These are phyloP conservation scores for Nannochloropsis salina DNA, from an alignment of 108 stramenopile species.

Conservation along the genomic window DNA sequence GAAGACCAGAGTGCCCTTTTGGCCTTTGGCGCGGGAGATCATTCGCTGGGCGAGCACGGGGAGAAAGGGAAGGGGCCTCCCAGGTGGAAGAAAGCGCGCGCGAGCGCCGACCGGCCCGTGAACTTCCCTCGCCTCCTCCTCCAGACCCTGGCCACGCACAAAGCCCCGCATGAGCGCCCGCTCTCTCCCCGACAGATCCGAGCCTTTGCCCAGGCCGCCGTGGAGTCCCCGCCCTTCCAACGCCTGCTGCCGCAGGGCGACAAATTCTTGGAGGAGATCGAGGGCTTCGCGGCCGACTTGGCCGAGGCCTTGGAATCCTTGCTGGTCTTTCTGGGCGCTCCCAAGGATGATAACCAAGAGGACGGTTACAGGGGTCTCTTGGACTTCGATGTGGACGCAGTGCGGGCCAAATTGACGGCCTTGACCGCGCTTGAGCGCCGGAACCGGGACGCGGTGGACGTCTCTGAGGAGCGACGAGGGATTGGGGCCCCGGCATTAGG, in stretches of 20 bases:
- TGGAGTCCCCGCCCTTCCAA: conserved; percentile 26
- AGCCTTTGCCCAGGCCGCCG: conserved; percentile 20
- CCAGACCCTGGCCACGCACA: conserved; percentile 27
- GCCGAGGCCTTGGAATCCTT: conserved; percentile 28
- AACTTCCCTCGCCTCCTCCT: conserved; percentile 37
- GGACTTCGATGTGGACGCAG: not conserved
- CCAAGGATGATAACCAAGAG: conserved; percentile 17
- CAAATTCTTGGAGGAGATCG: conserved; percentile 46
- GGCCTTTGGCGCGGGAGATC: not conserved
- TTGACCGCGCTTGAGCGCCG: not conserved
- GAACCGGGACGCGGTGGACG: not conserved
- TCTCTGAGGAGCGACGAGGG: not conserved
- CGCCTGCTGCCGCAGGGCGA: conserved; percentile 48
- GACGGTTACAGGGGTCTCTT: not conserved
- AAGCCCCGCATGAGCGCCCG: conserved; percentile 27
- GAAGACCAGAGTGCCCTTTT: conserved; percentile 53
- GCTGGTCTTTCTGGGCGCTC: conserved; percentile 22
- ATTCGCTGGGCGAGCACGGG: not conserved
- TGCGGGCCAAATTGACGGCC: not conserved
- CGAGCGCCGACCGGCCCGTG: conserved; percentile 31
- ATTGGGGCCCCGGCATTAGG: not conserved
- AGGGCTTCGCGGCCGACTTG: conserved; percentile 35
- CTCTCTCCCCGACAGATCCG: conserved; percentile 35
- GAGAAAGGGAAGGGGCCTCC: not conserved
- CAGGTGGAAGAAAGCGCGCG: not conserved